Percentiles rank a stretch among this genome's conserved stretches.
Conservation (phyloP, 176 grass and related monocot genomes). For the Musa beccarii region DNA sequence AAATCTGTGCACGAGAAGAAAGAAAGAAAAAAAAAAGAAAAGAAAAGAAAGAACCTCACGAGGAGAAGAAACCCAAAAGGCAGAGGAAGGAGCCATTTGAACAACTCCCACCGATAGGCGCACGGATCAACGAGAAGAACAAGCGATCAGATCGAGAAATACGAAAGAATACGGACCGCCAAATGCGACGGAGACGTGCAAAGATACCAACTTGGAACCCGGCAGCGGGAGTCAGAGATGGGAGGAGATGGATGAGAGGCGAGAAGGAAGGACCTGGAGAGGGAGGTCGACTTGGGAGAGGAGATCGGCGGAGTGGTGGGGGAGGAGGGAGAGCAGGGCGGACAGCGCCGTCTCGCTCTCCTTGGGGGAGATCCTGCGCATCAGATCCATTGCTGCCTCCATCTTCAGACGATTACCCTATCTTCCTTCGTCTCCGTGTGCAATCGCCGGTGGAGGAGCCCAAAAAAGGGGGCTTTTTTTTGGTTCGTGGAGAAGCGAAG, state of each 20-base stretch:
- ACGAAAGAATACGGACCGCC: background rate
- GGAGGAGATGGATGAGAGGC: background rate
- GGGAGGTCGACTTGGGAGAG: slow-evolving; percentile 98
- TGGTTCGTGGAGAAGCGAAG: background rate
- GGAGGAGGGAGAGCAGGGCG: slow-evolving; percentile 77
- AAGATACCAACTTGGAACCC: no score
- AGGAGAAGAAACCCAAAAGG: no score
- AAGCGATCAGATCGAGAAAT: background rate
- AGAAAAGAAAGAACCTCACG: background rate
- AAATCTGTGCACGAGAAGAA: background rate
- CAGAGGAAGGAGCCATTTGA: no score
- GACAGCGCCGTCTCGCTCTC: slow-evolving; percentile 84
- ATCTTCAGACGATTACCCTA: slow-evolving; percentile 20
- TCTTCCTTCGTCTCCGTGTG: background rate
- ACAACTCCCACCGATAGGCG: background rate
- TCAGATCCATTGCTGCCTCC: slow-evolving; percentile 97
- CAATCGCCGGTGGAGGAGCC: background rate
- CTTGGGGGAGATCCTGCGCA: slow-evolving; percentile 87
- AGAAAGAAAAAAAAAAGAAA: background rate
- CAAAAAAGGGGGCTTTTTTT: background rate
- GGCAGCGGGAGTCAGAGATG: background rate
- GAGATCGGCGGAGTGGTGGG: slow-evolving; percentile 92
- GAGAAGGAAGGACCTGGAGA: slow-evolving; percentile 50
- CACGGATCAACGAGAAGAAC: background rate
- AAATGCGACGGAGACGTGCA: no score